Conservation (phyloP, 345 rosid genomes). For the Euphorbia tirucalli region DNA sequence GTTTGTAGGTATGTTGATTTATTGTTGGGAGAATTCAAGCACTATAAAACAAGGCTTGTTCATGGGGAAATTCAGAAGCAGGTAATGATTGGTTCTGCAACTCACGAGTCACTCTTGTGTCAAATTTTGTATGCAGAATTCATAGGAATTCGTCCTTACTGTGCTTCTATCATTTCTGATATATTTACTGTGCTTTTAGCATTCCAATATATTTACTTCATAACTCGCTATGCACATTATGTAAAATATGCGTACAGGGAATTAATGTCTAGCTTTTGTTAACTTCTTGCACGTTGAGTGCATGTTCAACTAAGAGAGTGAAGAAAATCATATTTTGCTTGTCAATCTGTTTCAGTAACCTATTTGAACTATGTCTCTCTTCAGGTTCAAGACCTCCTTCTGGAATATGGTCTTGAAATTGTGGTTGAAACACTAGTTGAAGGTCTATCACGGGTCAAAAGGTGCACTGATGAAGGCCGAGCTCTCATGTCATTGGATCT, state of each 20-base stretch:
- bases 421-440: slow-evolving; percentile 87
- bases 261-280: background rate
- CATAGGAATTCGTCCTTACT: background rate
- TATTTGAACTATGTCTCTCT: slow-evolving; percentile 10
- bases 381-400: slow-evolving; percentile 74
- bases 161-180: background rate
- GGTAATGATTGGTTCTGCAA: slow-evolving; percentile 44
- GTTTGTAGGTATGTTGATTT: slow-evolving; percentile 84
- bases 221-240: background rate
- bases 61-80: slow-evolving; percentile 83
- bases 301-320: background rate
- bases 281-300: background rate
- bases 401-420: slow-evolving; percentile 81
- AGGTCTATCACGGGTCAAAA: slow-evolving; percentile 90
- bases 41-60: slow-evolving; percentile 89
- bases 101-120: background rate
- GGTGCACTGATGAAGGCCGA: slow-evolving; percentile 92
- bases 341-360: background rate
- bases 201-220: background rate
- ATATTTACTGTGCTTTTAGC: background rate
- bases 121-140: slow-evolving; percentile 6
- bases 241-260: background rate
- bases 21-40: slow-evolving; percentile 91
- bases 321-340: background rate
- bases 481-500: slow-evolving; percentile 93